Percentiles rank a stretch among this genome's conserved stretches.
These are phyloP conservation scores for Capsicum baccatum DNA, from an alignment of 257 asterid genomes.

Conservation along the genomic window DNA sequence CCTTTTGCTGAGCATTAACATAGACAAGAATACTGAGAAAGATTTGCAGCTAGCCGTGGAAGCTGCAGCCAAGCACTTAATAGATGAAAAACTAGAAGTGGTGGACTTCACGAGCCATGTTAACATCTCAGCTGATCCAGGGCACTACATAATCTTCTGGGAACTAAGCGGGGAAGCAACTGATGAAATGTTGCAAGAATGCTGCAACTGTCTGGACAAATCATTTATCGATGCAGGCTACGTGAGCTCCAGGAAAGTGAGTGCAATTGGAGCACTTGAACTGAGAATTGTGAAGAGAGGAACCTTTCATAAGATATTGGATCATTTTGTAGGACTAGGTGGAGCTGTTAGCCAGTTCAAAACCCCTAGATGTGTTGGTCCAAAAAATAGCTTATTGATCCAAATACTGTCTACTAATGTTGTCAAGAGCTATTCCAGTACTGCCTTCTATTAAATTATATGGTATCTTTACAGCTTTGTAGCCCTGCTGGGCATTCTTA, in stretches of 20 bases:
- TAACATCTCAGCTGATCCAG: constrained; percentile 63
- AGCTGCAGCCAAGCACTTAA: constrained; percentile 59
- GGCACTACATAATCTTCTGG: constrained; percentile 86
- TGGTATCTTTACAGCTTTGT: background rate
- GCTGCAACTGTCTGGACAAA: constrained; percentile 87
- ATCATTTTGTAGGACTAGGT: constrained; percentile 85
- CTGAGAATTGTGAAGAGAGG: constrained; percentile 69
- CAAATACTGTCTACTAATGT: constrained; percentile 61
- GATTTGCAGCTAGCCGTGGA: constrained; percentile 86
- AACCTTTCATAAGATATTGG: constrained; percentile 83
- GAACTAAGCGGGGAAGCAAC: constrained; percentile 69
- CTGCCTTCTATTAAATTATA: constrained; percentile 42
- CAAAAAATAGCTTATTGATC: constrained; percentile 58
- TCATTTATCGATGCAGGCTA: constrained; percentile 86
- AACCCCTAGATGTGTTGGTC: constrained; percentile 86
- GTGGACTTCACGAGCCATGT: constrained; percentile 90
- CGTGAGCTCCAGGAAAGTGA: constrained; percentile 66
- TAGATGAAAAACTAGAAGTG: constrained; percentile 70
- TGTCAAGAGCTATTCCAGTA: constrained; percentile 71
- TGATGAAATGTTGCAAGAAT: constrained; percentile 60
- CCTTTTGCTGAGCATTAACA: constrained; percentile 81
- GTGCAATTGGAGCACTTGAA: constrained; percentile 71
- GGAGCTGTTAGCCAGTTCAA: constrained; percentile 98
- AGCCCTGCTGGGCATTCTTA: background rate
- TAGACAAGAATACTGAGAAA: constrained; percentile 95